Percentiles rank a stretch among this genome's conserved stretches.
Evolutionary conservation across 2,329 filamentous ascomycete genomes (phyloP).

Genomic region (Diplocarpon mali): DNA sequence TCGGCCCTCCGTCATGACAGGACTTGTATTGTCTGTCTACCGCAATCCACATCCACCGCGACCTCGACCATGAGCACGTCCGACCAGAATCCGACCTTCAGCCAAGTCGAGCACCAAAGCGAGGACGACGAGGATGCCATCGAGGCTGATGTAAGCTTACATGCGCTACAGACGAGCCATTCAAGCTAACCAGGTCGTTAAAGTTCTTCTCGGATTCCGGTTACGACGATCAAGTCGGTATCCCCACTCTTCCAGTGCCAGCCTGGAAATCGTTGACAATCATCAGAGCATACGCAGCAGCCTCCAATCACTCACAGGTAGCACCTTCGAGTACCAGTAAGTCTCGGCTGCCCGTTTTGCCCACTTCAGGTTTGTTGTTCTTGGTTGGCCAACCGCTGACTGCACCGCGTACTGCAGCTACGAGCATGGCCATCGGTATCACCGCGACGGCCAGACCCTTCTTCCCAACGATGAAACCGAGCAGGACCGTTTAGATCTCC

Average conservation of each 20-base stretch:
- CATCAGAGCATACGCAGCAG: constrained; percentile 7
- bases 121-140: constrained; percentile 5
- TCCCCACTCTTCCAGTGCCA: background rate
- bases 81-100: background rate
- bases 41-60: no score
- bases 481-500: constrained; percentile 10
- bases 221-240: constrained; percentile 6
- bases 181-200: background rate
- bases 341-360: no score
- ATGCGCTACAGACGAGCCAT: background rate
- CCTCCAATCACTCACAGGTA: constrained; percentile 6
- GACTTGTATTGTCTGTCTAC: no score
- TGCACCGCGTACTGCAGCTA: background rate
- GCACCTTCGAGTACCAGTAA: constrained; percentile 8
- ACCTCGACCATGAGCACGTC: background rate
- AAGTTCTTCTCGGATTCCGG: constrained; percentile 5
- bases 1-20: no score
- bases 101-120: background rate
- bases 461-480: constrained; percentile 12
- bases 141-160: constrained; percentile 3
- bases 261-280: background rate
- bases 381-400: no score
- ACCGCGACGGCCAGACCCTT: constrained; percentile 9
- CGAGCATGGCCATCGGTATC: constrained; percentile 15
- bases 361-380: no score